Percentiles rank a stretch among this genome's conserved stretches.
These are phyloP conservation scores for Jackrogersella multiformis DNA, from an alignment of 495 filamentous ascomycete genomes.

Conservation along the genomic window DNA sequence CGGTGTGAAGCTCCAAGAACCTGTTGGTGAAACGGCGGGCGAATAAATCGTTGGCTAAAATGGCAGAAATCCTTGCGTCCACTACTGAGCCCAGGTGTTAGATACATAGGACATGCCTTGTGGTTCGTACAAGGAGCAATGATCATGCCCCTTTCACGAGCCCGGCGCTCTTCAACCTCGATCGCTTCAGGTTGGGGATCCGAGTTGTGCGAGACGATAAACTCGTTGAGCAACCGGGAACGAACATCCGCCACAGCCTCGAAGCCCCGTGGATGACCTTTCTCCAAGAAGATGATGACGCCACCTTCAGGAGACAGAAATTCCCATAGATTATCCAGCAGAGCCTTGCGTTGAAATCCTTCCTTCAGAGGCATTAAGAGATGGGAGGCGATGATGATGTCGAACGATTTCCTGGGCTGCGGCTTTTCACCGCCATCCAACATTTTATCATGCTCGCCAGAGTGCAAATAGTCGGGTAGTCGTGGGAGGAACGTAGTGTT, in stretches of 20 bases:
- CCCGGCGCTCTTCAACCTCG: constrained; percentile 43
- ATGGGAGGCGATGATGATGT: constrained; percentile 90
- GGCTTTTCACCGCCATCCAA: constrained; percentile 52
- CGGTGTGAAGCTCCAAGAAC: constrained; percentile 71
- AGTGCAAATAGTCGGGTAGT: constrained; percentile 88
- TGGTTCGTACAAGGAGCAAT: constrained; percentile 97
- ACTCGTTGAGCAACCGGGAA: constrained; percentile 75
- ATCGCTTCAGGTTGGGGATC: constrained; percentile 43
- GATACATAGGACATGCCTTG: constrained; percentile 86
- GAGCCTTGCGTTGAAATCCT: constrained; percentile 75
- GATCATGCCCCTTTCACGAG: constrained; percentile 82
- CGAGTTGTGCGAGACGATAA: constrained; percentile 73
- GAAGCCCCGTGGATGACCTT: constrained; percentile 89
- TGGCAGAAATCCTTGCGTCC: constrained; percentile 90
- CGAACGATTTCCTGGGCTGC: constrained; percentile 77
- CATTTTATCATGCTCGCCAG: constrained; percentile 49
- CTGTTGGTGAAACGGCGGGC: constrained; percentile 82
- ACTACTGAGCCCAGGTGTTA: constrained; percentile 67
- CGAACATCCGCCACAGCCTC: constrained; percentile 89
- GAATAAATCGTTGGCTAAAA: constrained; percentile 87
- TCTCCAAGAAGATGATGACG: constrained; percentile 87
- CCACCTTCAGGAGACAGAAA: constrained; percentile 86
- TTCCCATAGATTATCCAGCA: constrained; percentile 87
- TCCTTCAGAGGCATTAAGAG: constrained; percentile 75
- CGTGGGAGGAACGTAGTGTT: constrained; percentile 93